These are phyloP conservation scores for Podosphaera xanthii DNA, from an alignment of 2,329 filamentous ascomycete species.

Conservation along the genomic window DNA sequence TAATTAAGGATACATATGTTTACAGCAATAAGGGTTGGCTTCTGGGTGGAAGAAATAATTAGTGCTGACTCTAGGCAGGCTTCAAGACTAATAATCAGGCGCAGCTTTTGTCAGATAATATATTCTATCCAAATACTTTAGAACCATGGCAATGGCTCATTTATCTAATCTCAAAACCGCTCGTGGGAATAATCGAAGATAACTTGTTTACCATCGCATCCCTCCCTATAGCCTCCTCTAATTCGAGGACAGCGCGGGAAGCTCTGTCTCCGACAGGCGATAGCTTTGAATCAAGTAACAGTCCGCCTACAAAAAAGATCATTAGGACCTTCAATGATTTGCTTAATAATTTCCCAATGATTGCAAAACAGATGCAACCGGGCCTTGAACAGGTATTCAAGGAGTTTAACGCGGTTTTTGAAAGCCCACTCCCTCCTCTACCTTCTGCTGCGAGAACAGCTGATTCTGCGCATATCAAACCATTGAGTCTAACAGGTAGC, in stretches of 20 bases:
- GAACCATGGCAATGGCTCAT: conserved; percentile 88
- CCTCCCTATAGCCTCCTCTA: conserved; percentile 23
- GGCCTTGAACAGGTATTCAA: conserved; percentile 75
- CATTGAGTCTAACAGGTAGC: conserved; percentile 18
- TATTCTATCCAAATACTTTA: conserved; percentile 76
- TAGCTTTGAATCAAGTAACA: conserved; percentile 6
- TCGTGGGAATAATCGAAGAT: conserved; percentile 66
- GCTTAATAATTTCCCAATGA: conserved; percentile 79
- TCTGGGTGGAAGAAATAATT: background rate
- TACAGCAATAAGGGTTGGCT: conserved; percentile 83
- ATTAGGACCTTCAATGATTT: conserved; percentile 80
- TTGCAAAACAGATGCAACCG: conserved; percentile 84
- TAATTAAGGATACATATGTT: conserved; percentile 78
- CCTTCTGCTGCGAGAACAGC: conserved; percentile 37
- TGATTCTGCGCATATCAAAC: conserved; percentile 33
- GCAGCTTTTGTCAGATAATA: conserved; percentile 57
- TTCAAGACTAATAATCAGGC: conserved; percentile 85
- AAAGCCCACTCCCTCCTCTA: conserved; percentile 60
- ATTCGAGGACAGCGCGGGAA: conserved; percentile 10
- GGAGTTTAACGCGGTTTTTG: conserved; percentile 69
- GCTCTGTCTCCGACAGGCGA: conserved; percentile 6
- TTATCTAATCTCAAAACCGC: conserved; percentile 80
- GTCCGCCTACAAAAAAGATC: conserved; percentile 54
- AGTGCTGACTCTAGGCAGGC: conserved; percentile 27
- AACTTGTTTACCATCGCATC: conserved; percentile 46